phyloP scores from a whole-genome alignment of 371 early-diverging fungal genomes.

The Mucor circinelloides region DNA sequence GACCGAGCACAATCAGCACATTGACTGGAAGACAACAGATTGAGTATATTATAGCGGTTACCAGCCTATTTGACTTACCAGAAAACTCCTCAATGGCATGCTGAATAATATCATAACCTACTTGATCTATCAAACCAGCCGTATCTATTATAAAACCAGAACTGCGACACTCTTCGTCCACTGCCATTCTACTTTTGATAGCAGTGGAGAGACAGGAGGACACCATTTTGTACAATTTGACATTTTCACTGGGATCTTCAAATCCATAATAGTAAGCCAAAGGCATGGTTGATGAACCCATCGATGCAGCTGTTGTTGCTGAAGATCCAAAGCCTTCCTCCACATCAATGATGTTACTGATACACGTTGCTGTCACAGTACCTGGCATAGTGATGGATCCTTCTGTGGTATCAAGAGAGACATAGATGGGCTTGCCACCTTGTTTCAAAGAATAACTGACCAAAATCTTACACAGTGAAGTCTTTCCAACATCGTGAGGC shows the following conservation, averaged over 20 bases:
- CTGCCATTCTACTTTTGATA: conserved; percentile 65
- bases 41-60: too few relatives aligned
- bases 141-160: conserved; percentile 76
- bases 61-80: conserved; percentile 50
- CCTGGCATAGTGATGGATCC: conserved; percentile 89
- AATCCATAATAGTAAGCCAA: conserved; percentile 93
- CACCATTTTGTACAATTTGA: conserved; percentile 72
- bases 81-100: conserved; percentile 67
- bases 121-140: conserved; percentile 63
- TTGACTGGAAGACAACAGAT: conserved; percentile 60
- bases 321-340: conserved; percentile 88
- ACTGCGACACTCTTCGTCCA: conserved; percentile 65
- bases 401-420: conserved; percentile 85
- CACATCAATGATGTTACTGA: conserved; percentile 77
- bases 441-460: conserved; percentile 84
- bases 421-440: conserved; percentile 77
- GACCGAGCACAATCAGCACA: conserved; percentile 87
- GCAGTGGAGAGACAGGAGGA: conserved; percentile 64
- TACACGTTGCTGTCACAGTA: conserved; percentile 76
- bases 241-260: conserved; percentile 73
- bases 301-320: conserved; percentile 68
- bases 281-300: conserved; percentile 75
- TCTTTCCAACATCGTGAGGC: conserved; percentile 91
- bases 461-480: conserved; percentile 80
- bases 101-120: conserved; percentile 67